These are phyloP conservation scores for Chenopodium formosanum DNA, from an alignment of 148 eudicot genomes.

Conservation along the genomic window DNA sequence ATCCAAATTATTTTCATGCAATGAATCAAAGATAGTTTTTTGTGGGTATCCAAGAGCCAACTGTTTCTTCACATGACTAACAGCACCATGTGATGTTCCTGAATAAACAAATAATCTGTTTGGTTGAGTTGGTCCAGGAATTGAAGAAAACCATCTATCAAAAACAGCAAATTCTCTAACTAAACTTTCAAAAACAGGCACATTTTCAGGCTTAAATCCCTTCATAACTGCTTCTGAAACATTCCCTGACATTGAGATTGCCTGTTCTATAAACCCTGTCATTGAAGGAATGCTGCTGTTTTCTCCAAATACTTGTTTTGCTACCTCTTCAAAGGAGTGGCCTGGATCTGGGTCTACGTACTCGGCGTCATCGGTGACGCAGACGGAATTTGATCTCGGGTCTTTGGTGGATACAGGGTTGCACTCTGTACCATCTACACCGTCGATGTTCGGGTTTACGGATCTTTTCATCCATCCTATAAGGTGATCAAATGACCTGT, in stretches of 20 bases:
- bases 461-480: constrained; percentile 92
- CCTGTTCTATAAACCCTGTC: constrained; percentile 86
- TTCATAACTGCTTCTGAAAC: constrained; percentile 73
- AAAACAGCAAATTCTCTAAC: constrained; percentile 77
- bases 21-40: constrained; percentile 77
- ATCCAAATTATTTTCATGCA: constrained; percentile 55
- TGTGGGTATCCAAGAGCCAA: constrained; percentile 80
- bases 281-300: constrained; percentile 48
- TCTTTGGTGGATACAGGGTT: constrained; percentile 53
- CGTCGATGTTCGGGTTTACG: constrained; percentile 69
- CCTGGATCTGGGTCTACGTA: constrained; percentile 94
- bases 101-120: constrained; percentile 84
- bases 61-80: constrained; percentile 68
- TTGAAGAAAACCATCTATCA: constrained; percentile 83
- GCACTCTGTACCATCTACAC: constrained; percentile 79
- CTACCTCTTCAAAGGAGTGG: constrained; percentile 77
- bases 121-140: constrained; percentile 97
- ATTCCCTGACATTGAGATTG: constrained; percentile 48
- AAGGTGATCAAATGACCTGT: constrained; percentile 92
- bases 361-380: constrained; percentile 63
- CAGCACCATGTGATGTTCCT: constrained; percentile 86
- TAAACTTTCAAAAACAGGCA: constrained; percentile 51
- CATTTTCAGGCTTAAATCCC: constrained; percentile 69
- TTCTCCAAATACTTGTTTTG: constrained; percentile 74
- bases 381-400: constrained; percentile 36